A percentile compares a stretch with the other conserved stretches of the same genome.
These are phyloP conservation scores for Xylariaceae sp. DNA, from an alignment of 2,329 filamentous ascomycete species.

Conservation along the genomic window DNA sequence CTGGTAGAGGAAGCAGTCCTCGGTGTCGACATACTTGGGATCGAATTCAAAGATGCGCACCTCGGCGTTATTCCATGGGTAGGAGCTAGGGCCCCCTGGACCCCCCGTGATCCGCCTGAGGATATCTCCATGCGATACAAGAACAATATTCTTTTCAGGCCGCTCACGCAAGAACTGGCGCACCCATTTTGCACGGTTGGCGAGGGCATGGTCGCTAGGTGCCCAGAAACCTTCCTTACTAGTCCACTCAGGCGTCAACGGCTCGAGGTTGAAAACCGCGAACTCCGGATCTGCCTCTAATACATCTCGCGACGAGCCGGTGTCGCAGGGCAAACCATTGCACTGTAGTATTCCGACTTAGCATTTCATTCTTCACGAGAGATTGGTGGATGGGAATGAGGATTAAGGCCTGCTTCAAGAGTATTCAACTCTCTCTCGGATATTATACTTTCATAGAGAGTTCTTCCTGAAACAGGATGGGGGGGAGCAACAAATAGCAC, in stretches of 20 bases:
- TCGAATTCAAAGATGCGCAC: conserved; percentile 29
- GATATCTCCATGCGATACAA: conserved; percentile 36
- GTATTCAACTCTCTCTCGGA: not conserved
- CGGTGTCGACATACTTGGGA: conserved; percentile 21
- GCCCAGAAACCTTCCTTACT: conserved; percentile 35
- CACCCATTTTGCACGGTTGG: conserved; percentile 29
- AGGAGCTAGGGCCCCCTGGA: conserved; percentile 10
- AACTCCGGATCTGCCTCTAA: conserved; percentile 34
- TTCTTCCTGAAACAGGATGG: not conserved
- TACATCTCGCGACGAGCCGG: conserved; percentile 30
- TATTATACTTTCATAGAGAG: not conserved
- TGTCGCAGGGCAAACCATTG: conserved; percentile 36
- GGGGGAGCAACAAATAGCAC: not conserved
- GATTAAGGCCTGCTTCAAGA: not conserved
- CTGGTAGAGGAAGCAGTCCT: conserved; percentile 29
- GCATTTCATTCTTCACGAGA: not conserved
- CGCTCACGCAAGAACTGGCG: conserved; percentile 31
- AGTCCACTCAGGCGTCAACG: conserved; percentile 32
- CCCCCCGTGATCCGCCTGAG: conserved; percentile 26
- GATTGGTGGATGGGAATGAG: not conserved
- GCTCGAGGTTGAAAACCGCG: conserved; percentile 28
- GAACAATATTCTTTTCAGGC: conserved; percentile 35
- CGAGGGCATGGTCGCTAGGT: conserved; percentile 20
- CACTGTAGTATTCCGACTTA: conserved; percentile 13
- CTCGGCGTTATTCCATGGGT: conserved; percentile 30